Conservation (phyloP, 1,139 yeast species). For the Magnusiomyces suaveolens region DNA sequence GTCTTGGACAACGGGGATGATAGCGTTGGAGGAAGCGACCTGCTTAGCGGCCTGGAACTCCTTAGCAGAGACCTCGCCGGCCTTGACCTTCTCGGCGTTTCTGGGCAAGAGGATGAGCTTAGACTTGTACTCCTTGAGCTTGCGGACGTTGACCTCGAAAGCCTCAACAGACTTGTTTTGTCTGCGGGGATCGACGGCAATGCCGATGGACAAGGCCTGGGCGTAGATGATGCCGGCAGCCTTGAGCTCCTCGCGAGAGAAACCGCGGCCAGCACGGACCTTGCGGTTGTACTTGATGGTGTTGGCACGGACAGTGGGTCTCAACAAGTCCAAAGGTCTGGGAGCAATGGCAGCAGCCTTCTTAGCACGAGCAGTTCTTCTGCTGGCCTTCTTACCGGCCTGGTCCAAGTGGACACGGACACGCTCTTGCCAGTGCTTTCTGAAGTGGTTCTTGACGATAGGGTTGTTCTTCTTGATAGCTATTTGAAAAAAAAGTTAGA, state of each 20-base stretch:
- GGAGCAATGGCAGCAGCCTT: slow-evolving; percentile 96
- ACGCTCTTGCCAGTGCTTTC: slow-evolving; percentile 99
- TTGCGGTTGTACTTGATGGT: slow-evolving; percentile 98
- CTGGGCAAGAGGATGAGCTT: slow-evolving; percentile 94
- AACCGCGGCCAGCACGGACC: slow-evolving; percentile 99
- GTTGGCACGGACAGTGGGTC: slow-evolving; percentile 98
- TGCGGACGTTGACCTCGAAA: slow-evolving; percentile 87
- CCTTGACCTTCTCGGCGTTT: slow-evolving; percentile 52
- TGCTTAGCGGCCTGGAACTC: slow-evolving; percentile 65
- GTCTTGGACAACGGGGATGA: slow-evolving; percentile 89
- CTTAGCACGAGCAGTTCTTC: slow-evolving; percentile 89
- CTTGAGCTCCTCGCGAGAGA: slow-evolving; percentile 95
- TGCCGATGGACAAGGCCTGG: slow-evolving; percentile 97
- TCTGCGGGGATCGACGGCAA: slow-evolving; percentile 99
- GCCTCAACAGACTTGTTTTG: slow-evolving; percentile 97
- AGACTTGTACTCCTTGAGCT: slow-evolving; percentile 93
- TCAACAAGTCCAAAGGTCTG: slow-evolving; percentile 90
- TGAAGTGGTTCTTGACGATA: slow-evolving; percentile 63
- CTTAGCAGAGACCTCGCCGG: slow-evolving; percentile 49
- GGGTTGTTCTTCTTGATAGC: slow-evolving; percentile 93
- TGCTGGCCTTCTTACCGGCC: slow-evolving; percentile 96
- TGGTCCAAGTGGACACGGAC: slow-evolving; percentile 99
- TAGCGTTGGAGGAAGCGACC: slow-evolving; percentile 59
- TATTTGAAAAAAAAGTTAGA: slow-evolving; percentile 30
- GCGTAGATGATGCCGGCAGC: slow-evolving; percentile 94